Percentiles rank a stretch among this genome's conserved stretches.
Conservation (phyloP, 2,329 filamentous ascomycete genomes). For the Sclerotinia subarctica region DNA sequence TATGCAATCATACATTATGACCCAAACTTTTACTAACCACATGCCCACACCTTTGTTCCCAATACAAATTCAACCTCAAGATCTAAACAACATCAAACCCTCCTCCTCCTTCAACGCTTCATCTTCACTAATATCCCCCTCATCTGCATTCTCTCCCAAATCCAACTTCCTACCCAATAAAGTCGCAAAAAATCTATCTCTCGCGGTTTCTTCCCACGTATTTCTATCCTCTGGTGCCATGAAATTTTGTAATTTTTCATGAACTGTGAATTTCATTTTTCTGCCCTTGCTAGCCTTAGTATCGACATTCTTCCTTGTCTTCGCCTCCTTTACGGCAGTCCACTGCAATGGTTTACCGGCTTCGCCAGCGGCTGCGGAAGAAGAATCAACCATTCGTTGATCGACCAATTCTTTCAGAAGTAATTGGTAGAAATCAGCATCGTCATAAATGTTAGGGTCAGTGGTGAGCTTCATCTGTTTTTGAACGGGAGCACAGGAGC, state of each 20-base stretch:
- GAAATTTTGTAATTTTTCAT: constrained; percentile 97
- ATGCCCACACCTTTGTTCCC: background rate
- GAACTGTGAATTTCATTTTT: constrained; percentile 90
- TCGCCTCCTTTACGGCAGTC: constrained; percentile 70
- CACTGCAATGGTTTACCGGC: constrained; percentile 48
- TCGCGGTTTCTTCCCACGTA: constrained; percentile 74
- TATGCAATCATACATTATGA: background rate
- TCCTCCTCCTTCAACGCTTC: constrained; percentile 38
- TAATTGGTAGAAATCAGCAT: constrained; percentile 91
- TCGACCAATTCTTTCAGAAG: constrained; percentile 91
- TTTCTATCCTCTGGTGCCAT: constrained; percentile 88
- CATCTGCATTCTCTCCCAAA: constrained; percentile 56
- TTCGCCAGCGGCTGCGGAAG: constrained; percentile 41
- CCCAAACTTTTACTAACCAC: background rate
- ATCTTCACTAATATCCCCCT: constrained; percentile 49
- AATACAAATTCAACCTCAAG: constrained; percentile 18
- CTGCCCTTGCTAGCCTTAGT: constrained; percentile 93
- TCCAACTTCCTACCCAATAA: constrained; percentile 68
- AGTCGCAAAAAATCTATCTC: constrained; percentile 73
- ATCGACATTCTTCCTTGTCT: constrained; percentile 80
- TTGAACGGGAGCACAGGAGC: constrained; percentile 74
- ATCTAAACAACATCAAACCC: constrained; percentile 38
- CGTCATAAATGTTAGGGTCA: constrained; percentile 74
- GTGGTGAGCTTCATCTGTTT: constrained; percentile 54
- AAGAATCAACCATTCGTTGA: constrained; percentile 71